phyloP scores from a whole-genome alignment of 305 asterid genomes.

The Fraxinus dipetala region DNA sequence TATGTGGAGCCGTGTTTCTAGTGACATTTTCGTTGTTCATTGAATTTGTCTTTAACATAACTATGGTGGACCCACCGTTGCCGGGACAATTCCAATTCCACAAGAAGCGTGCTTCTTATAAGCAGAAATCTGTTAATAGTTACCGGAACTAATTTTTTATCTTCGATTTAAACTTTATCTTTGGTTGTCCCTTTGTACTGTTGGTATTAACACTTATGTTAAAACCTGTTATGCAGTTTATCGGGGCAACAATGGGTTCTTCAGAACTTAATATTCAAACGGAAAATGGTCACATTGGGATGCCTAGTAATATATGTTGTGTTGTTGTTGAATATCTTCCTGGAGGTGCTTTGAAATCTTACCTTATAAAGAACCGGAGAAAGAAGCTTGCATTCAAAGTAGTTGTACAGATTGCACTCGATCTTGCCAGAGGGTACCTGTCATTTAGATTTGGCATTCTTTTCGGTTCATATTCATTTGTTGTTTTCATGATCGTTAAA shows the following conservation, averaged over 20 bases:
- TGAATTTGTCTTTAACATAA: neutral
- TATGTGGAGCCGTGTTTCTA: neutral
- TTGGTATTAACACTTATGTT: neutral
- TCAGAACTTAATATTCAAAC: constrained; percentile 72
- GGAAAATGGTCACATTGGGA: constrained; percentile 59
- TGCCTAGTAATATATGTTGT: constrained; percentile 85
- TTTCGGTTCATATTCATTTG: neutral
- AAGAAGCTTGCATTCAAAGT: constrained; percentile 76
- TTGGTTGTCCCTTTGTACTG: neutral
- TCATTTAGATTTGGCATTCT: neutral
- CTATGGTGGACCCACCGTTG: neutral
- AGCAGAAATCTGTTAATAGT: neutral
- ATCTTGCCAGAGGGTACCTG: constrained; percentile 81
- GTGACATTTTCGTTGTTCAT: neutral
- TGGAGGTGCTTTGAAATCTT: constrained; percentile 76
- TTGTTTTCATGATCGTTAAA: neutral
- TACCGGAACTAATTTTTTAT: neutral
- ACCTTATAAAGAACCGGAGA: constrained; percentile 69
- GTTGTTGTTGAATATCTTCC: constrained; percentile 85
- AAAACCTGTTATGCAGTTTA: constrained; percentile 48
- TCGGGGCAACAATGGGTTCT: constrained; percentile 90
- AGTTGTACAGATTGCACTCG: constrained; percentile 81
- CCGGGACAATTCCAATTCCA: neutral
- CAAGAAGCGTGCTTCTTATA: neutral
- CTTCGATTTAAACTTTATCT: no score